phyloP scores from a whole-genome alignment of 495 filamentous ascomycete genomes.

The Aeminium ludgeri region DNA sequence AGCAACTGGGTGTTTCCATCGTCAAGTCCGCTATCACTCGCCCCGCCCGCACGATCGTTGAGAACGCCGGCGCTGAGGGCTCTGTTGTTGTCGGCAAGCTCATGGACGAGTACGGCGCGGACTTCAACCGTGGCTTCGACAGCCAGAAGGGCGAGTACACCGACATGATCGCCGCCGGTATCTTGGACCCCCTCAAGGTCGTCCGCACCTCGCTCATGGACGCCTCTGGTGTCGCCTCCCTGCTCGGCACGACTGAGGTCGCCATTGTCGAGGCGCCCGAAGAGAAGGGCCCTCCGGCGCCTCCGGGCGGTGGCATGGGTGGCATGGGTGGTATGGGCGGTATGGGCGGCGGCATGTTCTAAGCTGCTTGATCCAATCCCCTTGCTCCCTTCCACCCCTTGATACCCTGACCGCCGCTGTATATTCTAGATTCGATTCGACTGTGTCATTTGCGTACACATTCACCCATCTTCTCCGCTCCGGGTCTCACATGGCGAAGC shows the following conservation, averaged over 20 bases:
- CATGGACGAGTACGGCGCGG: constrained; percentile 73
- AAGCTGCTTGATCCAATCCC: constrained; percentile 3
- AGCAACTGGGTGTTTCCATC: constrained; percentile 94
- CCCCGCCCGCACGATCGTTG: constrained; percentile 84
- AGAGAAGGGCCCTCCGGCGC: constrained; percentile 50
- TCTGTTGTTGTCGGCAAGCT: constrained; percentile 96
- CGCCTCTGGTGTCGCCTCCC: constrained; percentile 87
- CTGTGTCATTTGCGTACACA: neutral
- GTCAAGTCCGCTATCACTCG: constrained; percentile 94
- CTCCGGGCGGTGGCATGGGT: constrained; percentile 23
- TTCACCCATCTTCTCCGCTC: neutral
- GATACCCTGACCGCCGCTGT: neutral
- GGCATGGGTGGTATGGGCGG: constrained; percentile 29
- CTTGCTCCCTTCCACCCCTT: neutral
- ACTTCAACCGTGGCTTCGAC: constrained; percentile 98
- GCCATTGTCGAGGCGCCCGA: constrained; percentile 91
- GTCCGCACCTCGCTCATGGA: constrained; percentile 90
- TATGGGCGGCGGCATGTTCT: constrained; percentile 43
- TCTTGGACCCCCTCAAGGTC: constrained; percentile 97
- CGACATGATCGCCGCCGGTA: constrained; percentile 93
- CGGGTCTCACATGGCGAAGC: neutral
- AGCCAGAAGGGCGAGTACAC: constrained; percentile 93
- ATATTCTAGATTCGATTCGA: too few relatives aligned
- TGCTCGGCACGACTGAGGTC: constrained; percentile 95
- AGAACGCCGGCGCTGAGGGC: constrained; percentile 93